Evolutionary conservation across 108 stramenopile species (phyloP), one percentile per base, ranked within the genome.

Genomic region (Nitzschia inconspicua): DNA sequence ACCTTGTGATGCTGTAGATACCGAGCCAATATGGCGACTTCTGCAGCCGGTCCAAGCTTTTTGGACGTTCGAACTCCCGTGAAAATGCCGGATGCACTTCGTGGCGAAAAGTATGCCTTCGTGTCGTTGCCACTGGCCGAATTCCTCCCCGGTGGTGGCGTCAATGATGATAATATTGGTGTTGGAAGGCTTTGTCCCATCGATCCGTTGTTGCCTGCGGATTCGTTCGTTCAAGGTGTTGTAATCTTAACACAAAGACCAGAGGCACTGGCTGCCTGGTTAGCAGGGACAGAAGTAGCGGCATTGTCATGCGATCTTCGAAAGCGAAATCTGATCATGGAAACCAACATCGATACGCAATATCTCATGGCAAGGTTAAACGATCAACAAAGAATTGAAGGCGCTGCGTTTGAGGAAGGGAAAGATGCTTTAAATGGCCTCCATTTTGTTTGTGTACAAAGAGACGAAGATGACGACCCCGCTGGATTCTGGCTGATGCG

Each of bases 21-120:
- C 73, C 66, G 67, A 27, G 57, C 75, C 18, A 75, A 73, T 20
- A 92, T 92, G 91, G 75, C 63, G 18, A 73, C 65, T 47, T 65
- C 60, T 7, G 53, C 78, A 23, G 75, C 77, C 14, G 72, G 75
- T 13, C 75, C 87, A 7, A 67, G 79, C 47, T 88, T 89, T 41
- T 67, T 94, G 44, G 87, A 94, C 65, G 84, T 94, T 41, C 71
- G 85, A 36, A 91, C 88, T 7, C 93, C 95, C n/a, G 78, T 91
- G 30, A 93, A 89, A 63, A 66, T 97, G 37, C 97, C 97, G 7
- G 97, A 97, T 70, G 85, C 94, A 0, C 60, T 97, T 36, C 82
- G 95, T 14, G 97, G 97, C 31, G 97, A 97, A 73, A 88, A 95
- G 68, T 97, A 95, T 72, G 97, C 97, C 3, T 97, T 97, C 60